Evolutionary conservation across 2,329 filamentous ascomycete genomes (phyloP), one percentile per base, ranked within the genome.

Genomic region (Sordariomycetes sp.): DNA sequence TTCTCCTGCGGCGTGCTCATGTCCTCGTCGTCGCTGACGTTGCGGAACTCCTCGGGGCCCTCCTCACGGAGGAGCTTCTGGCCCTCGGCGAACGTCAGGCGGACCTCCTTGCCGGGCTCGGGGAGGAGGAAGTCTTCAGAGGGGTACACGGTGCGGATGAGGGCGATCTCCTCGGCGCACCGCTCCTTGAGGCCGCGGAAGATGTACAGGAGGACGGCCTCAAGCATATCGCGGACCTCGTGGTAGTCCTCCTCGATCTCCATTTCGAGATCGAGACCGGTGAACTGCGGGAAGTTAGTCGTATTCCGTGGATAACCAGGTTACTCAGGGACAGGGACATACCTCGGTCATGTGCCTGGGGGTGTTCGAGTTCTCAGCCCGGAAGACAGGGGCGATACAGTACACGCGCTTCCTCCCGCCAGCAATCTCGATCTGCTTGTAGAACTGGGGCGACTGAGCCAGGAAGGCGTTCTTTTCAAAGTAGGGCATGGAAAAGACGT

Each of bases 401-500:
- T 85, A 89, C 55, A 94, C 88, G 55, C 84, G 81, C 74, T 91
- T 82, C 65, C 87, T 80, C 25, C 87, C 85, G 59, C 86, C 86
- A 1, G 87, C 86, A 69, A 95, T 90, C 68, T 91, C 84, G 70
- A 88, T 84, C 68, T 95, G 89, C 76, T 95, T 94, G 73, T 92
- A 91, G 64, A 94, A 87, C 67, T 94, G 89, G 6, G 89, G 89
- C 6, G 82, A 87, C 69, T 91, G 88, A 6, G 89, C 89, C 22
- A 94, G 77, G 68, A 77, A 94, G 1, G 90, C 92, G 62, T 86
- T 82, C 66, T 86, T 82, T 63, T 87, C 89, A 70, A 97, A 97
- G 74, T 97, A 97, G 51, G 86, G 85, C 64, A 97, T 77, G 64
- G 86, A 80, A 71, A 99, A 97, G 48, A 97, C 92, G 68, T 92